Base-by-base conservation (phyloP, 179 eudicot genomes). In the Vitellaria paradoxa region DNA sequence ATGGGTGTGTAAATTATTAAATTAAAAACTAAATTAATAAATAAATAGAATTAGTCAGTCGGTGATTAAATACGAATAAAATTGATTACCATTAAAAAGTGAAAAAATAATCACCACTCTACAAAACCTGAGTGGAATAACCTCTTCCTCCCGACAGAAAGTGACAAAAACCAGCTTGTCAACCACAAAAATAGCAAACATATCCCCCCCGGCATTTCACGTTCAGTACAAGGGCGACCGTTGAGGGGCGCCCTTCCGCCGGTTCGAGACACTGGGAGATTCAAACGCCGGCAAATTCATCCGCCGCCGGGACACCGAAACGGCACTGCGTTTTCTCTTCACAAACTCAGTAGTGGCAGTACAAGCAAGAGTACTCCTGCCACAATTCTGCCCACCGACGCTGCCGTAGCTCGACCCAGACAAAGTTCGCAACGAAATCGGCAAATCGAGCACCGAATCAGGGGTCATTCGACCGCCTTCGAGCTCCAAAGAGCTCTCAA, bases 191-290 rank as follows among this genome's bases (percentile, higher is more conserved):
- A 40, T 55, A 3, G 57, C 68, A 61, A 42, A 46, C 70, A 63
- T 37, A 30, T 46, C 69, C 60, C 40, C 15, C 53, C 42, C n/a
- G 65, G 6, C 11, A 12, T 30, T 0, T 1, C 6, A 20, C 14
- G 20, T 2, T 82, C 67, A 86, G 59, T 77, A 82, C 30, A 86
- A 49, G 50, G 89, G 87, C 24, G 89, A 71, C 67, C 88, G 85
- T 73, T 81, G 82, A 4, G 90, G 90, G 2, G 72, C 77, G 1
- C 88, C 71, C 78, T 87, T 87, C 61, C 90, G 82, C 52, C 90
- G 83, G 79, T 77, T 85, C 75, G 65, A 0, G 14, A 49, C 60
- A 17, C 70, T 82, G 30, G 37, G 23, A 67, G 69, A 68, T 47
- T 69, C 80, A 2, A n/a, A 46, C 52, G 64, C 70, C 72, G 4